These are phyloP conservation scores for Aspergillus steynii DNA, from an alignment of 495 filamentous ascomycete genomes.

Conservation along the genomic window DNA sequence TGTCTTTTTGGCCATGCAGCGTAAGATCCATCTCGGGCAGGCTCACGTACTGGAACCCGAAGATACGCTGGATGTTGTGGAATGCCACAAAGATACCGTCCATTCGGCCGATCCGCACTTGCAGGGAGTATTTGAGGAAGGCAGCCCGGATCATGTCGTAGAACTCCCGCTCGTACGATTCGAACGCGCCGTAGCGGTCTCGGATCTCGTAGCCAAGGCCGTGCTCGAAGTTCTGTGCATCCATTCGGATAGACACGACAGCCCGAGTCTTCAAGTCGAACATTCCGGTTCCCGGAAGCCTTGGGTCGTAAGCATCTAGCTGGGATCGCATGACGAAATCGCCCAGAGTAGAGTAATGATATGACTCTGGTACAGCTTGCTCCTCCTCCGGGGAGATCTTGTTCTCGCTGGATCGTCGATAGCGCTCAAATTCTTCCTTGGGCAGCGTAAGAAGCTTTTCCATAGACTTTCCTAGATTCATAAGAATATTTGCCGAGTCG, in stretches of 20 bases:
- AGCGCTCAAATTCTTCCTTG: constrained; percentile 80
- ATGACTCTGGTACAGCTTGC: constrained; percentile 67
- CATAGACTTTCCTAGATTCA: constrained; percentile 90
- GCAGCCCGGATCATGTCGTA: constrained; percentile 95
- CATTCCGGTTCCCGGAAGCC: constrained; percentile 88
- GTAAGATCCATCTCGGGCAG: constrained; percentile 83
- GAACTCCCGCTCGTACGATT: constrained; percentile 94
- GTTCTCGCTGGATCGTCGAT: constrained; percentile 64
- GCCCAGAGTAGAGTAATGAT: constrained; percentile 84
- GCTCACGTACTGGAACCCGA: constrained; percentile 94
- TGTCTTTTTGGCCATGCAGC: constrained; percentile 70
- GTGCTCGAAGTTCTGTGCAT: constrained; percentile 66
- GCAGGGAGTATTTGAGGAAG: constrained; percentile 95
- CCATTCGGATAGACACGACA: constrained; percentile 87
- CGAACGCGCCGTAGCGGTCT: constrained; percentile 67
- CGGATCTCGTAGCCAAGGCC: constrained; percentile 88
- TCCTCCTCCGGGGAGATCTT: constrained; percentile 65
- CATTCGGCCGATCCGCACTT: constrained; percentile 96
- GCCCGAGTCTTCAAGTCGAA: constrained; percentile 97
- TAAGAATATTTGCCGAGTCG: constrained; percentile 81
- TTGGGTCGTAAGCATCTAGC: constrained; percentile 84
- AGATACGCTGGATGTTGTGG: constrained; percentile 93
- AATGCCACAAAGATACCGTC: constrained; percentile 98
- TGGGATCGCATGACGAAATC: constrained; percentile 96
- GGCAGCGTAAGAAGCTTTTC: constrained; percentile 90